Evolutionary conservation across 345 rosid genomes (phyloP).

Genomic region (Cardamine occulta): DNA sequence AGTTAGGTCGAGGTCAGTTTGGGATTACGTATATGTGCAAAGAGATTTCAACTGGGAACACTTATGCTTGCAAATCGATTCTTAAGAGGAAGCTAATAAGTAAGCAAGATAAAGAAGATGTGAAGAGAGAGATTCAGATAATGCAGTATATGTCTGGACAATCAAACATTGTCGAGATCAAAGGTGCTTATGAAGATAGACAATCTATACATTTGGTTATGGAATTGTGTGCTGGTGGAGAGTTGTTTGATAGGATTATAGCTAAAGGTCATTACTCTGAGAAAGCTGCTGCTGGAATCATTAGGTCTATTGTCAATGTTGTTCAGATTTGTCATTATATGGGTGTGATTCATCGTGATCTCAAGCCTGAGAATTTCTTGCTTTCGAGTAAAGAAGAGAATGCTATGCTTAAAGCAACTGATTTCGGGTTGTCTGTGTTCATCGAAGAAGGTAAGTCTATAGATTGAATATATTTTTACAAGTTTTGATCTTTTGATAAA

Average conservation of each 20-base stretch:
- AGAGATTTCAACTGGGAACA: slow-evolving; percentile 66
- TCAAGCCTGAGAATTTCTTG: slow-evolving; percentile 94
- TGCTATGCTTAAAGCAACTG: slow-evolving; percentile 80
- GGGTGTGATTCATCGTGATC: slow-evolving; percentile 90
- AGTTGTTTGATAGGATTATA: slow-evolving; percentile 80
- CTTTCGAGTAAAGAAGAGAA: slow-evolving; percentile 61
- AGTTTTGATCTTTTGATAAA: not conserved
- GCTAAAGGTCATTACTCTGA: slow-evolving; percentile 79
- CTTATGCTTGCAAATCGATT: slow-evolving; percentile 80
- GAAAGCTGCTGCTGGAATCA: slow-evolving; percentile 73
- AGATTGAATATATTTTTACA: not conserved
- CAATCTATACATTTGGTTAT: slow-evolving; percentile 80
- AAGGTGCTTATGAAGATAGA: slow-evolving; percentile 76
- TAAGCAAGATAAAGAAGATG: slow-evolving; percentile 70
- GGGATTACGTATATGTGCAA: slow-evolving; percentile 76
- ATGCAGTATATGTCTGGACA: slow-evolving; percentile 90
- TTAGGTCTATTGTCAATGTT: slow-evolving; percentile 68
- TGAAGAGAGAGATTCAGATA: slow-evolving; percentile 76
- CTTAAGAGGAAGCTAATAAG: slow-evolving; percentile 71
- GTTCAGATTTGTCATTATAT: slow-evolving; percentile 85
- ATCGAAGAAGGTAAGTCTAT: slow-evolving; percentile 67
- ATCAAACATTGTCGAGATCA: slow-evolving; percentile 75
- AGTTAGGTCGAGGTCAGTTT: slow-evolving; percentile 87
- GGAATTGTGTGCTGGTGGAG: slow-evolving; percentile 95
- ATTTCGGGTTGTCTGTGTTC: slow-evolving; percentile 85